Percentiles rank a stretch among this genome's conserved stretches.
Conservation (phyloP, 2,329 filamentous ascomycete genomes). For the Calonectria pseudoreteaudii region DNA sequence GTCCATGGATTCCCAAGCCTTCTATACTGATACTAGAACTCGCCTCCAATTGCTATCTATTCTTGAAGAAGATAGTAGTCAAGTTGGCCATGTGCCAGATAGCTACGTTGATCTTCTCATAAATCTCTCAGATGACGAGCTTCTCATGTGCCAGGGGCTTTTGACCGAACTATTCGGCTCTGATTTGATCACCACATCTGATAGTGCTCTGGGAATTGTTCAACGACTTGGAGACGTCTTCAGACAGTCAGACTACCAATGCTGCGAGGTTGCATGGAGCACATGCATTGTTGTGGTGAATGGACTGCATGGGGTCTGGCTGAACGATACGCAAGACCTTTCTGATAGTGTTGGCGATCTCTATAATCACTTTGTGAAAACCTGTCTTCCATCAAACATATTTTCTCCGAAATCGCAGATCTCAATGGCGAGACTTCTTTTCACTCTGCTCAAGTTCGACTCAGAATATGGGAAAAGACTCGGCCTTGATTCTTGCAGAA, state of each 20-base stretch:
- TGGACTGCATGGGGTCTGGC: constrained; percentile 73
- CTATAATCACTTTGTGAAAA: constrained; percentile 81
- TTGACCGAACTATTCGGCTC: constrained; percentile 65
- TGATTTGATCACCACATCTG: constrained; percentile 62
- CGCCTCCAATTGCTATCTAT: constrained; percentile 59
- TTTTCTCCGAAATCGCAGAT: constrained; percentile 78
- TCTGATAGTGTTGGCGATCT: constrained; percentile 77
- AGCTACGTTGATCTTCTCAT: constrained; percentile 63
- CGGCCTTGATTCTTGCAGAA: constrained; percentile 70
- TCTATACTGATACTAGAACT: constrained; percentile 60
- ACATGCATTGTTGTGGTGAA: constrained; percentile 76
- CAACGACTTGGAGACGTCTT: constrained; percentile 65
- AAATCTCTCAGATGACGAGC: constrained; percentile 62
- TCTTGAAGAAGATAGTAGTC: constrained; percentile 56
- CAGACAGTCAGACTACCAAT: constrained; percentile 70
- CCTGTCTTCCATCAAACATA: constrained; percentile 73
- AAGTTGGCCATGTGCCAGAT: constrained; percentile 63
- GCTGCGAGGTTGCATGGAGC: constrained; percentile 79
- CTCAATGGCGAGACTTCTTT: constrained; percentile 75
- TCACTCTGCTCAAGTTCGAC: constrained; percentile 75
- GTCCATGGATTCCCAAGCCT: constrained; percentile 56
- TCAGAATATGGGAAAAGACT: constrained; percentile 74
- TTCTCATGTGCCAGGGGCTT: constrained; percentile 64
- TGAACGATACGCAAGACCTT: constrained; percentile 68
- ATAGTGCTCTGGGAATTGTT: constrained; percentile 61